These are phyloP conservation scores for Reticulomyxa filosa DNA, from an alignment of 78 protist species.

Conservation along the genomic window DNA sequence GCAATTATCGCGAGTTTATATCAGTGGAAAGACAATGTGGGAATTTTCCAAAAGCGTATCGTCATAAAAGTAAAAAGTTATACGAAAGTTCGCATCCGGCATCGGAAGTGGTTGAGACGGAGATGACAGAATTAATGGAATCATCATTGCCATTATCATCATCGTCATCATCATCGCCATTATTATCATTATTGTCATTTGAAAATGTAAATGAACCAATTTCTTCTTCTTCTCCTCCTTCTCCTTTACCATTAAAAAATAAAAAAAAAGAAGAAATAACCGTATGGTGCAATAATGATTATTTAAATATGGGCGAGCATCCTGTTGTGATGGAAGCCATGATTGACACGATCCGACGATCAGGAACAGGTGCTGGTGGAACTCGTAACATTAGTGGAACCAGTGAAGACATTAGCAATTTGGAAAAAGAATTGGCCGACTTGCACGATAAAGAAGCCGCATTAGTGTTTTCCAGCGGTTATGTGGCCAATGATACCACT, in stretches of 20 bases:
- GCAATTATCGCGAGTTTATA: neutral
- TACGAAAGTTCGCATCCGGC: too few relatives aligned
- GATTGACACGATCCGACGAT: slow-evolving; percentile 24
- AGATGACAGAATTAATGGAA: too few relatives aligned
- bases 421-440: slow-evolving; percentile 55
- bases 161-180: too few relatives aligned
- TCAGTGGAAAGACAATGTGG: slow-evolving; percentile 2
- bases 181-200: too few relatives aligned
- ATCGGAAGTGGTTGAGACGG: too few relatives aligned
- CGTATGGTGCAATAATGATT: slow-evolving; percentile 79
- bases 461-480: slow-evolving; percentile 45
- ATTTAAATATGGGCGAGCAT: slow-evolving; percentile 50
- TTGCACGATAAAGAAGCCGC: slow-evolving; percentile 41
- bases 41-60: neutral
- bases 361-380: slow-evolving; percentile 81
- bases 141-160: too few relatives aligned
- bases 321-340: slow-evolving; percentile 24
- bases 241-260: too few relatives aligned
- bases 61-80: neutral
- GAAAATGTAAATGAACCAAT: too few relatives aligned
- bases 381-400: slow-evolving; percentile 76
- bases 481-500: slow-evolving; percentile 62
- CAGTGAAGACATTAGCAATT: slow-evolving; percentile 27
- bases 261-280: slow-evolving; percentile 15
- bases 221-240: too few relatives aligned